Evolutionary conservation across 495 filamentous ascomycete species (phyloP).

Genomic region (Parathielavia appendiculata): DNA sequence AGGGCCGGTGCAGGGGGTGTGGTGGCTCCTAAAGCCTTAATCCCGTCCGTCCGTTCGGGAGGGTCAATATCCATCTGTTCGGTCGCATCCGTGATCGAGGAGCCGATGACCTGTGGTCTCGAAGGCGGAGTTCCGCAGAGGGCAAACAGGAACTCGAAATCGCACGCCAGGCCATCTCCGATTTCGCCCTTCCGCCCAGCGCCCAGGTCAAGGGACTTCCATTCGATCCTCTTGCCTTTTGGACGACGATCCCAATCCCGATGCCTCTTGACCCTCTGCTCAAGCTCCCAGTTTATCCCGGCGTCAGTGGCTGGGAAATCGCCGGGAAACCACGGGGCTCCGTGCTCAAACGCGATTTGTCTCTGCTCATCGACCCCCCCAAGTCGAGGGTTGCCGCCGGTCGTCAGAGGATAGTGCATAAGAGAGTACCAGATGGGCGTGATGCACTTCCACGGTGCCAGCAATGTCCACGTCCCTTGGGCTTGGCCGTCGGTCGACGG

Average conservation of each 20-base stretch:
- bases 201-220: slow-evolving; percentile 69
- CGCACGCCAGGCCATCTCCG: slow-evolving; percentile 79
- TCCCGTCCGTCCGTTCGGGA: slow-evolving; percentile 8
- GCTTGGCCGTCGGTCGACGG: slow-evolving; percentile 39
- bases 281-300: slow-evolving; percentile 69
- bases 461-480: slow-evolving; percentile 74
- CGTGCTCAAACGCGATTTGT: slow-evolving; percentile 80
- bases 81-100: slow-evolving; percentile 11
- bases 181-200: slow-evolving; percentile 74
- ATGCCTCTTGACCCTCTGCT: slow-evolving; percentile 56
- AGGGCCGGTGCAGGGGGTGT: slow-evolving; percentile 1
- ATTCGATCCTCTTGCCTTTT: slow-evolving; percentile 74
- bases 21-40: not conserved
- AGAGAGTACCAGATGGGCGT: slow-evolving; percentile 79
- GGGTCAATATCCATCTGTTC: slow-evolving; percentile 27
- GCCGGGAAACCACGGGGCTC: slow-evolving; percentile 76
- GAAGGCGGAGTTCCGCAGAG: slow-evolving; percentile 11
- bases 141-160: slow-evolving; percentile 65
- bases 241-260: slow-evolving; percentile 72
- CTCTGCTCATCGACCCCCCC: slow-evolving; percentile 74
- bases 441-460: slow-evolving; percentile 91
- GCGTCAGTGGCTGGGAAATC: slow-evolving; percentile 81
- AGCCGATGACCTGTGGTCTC: slow-evolving; percentile 25
- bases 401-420: slow-evolving; percentile 79
- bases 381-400: slow-evolving; percentile 72